Conservation (phyloP, 345 rosid genomes). For the Eucalyptus coolabah region DNA sequence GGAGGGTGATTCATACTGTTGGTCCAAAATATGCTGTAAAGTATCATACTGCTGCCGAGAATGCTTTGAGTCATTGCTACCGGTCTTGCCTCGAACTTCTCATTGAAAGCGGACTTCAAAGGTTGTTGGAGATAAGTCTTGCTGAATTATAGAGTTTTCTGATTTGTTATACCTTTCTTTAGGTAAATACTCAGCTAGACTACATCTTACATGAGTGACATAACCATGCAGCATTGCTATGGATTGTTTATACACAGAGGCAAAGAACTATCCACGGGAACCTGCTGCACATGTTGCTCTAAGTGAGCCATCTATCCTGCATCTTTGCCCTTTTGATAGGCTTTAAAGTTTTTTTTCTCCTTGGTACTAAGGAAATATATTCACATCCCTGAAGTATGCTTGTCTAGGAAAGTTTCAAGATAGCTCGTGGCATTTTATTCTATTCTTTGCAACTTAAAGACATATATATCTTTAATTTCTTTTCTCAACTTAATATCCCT, state of each 20-base stretch:
- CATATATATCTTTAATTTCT: not conserved
- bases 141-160: not conserved
- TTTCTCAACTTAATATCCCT: not conserved
- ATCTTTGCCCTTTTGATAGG: not conserved
- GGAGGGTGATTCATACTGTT: slow-evolving; percentile 89
- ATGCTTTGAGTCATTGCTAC: slow-evolving; percentile 97
- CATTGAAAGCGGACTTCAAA: slow-evolving; percentile 73
- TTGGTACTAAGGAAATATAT: not conserved
- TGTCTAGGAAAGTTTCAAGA: not conserved
- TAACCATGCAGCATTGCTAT: slow-evolving; percentile 64
- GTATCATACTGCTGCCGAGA: slow-evolving; percentile 98
- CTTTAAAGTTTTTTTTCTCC: not conserved
- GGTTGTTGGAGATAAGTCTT: slow-evolving; percentile 26
- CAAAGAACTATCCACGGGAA: slow-evolving; percentile 96
- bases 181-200: not conserved
- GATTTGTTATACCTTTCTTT: not conserved
- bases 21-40: slow-evolving; percentile 97
- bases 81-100: slow-evolving; percentile 93
- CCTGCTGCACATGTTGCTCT: slow-evolving; percentile 99
- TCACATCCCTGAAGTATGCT: not conserved
- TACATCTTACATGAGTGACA: slow-evolving; percentile 10
- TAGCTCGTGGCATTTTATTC: not conserved
- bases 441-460: not conserved
- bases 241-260: slow-evolving; percentile 90
- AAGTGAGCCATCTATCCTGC: slow-evolving; percentile 37